phyloP scores from a whole-genome alignment of 106 monocot species.

The Chionographis japonica region DNA sequence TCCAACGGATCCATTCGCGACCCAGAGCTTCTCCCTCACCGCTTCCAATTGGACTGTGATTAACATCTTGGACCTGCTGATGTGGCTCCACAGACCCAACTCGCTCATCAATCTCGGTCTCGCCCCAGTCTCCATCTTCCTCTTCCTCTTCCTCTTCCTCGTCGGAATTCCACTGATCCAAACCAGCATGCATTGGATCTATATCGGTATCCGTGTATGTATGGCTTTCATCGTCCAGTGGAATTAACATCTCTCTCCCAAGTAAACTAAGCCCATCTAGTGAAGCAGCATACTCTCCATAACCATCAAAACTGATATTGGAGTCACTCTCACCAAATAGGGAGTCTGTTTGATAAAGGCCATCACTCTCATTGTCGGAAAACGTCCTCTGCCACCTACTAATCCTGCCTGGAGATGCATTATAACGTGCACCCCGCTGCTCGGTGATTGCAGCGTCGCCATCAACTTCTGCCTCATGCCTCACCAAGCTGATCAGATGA shows the following conservation, averaged over 20 bases:
- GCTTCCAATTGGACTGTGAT: conserved; percentile 21
- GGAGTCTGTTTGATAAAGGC: conserved; percentile 44
- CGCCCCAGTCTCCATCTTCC: conserved; percentile 53
- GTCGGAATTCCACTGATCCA: conserved; percentile 71
- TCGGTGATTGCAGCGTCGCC: conserved; percentile 8
- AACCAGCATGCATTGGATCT: conserved; percentile 84
- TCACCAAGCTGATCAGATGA: conserved; percentile 57
- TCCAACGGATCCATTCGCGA: conserved; percentile 24
- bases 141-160: conserved; percentile 49
- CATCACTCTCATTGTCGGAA: conserved; percentile 81
- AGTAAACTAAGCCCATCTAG: conserved; percentile 36
- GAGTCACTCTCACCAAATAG: conserved; percentile 67
- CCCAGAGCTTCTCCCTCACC: conserved; percentile 15
- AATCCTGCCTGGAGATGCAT: conserved; percentile 18
- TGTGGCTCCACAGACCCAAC: conserved; percentile 10
- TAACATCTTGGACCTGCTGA: conserved; percentile 15
- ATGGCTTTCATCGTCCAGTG: conserved; percentile 38
- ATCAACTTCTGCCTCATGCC: conserved; percentile 32
- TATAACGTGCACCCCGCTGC: conserved; percentile 15
- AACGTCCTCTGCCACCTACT: conserved; percentile 26
- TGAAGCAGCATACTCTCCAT: conserved; percentile 80
- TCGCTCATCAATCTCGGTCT: conserved; percentile 24
- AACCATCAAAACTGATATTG: conserved; percentile 42
- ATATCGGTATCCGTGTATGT: conserved; percentile 53
- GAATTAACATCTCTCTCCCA: conserved; percentile 35